Evolutionary conservation across 805 yeast genomes (phyloP), one percentile per base, ranked within the genome.

Genomic region (Nakazawaea sp.): DNA sequence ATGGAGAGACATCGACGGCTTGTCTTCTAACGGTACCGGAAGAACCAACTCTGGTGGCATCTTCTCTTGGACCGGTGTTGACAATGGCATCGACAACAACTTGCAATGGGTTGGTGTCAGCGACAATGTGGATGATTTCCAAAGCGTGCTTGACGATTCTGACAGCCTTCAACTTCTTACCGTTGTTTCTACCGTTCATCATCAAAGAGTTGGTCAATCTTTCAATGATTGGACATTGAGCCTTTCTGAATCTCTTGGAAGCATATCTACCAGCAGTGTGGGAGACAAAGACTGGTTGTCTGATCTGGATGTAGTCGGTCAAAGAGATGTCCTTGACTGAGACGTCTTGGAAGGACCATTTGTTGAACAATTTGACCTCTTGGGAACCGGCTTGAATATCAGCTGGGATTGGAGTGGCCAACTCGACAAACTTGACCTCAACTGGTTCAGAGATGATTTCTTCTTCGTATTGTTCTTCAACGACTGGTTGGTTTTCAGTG

Each of bases 121-220:
- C 88, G 66, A 94, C 81, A 55, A 92, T 89, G 80, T 81, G 68
- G 72, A 92, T 81, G 79, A 92, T 92, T 73, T 92, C 99, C 66
- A 92, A 76, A 59, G 99, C 90, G 81, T 92, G 98, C 81, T 94
- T 86, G 70, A 92, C 88, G 69, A 92, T 92, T 84, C 97, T 89
- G 59, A 92, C 97, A 61, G 99, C 98, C 85, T 90, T 89, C 72
- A 94, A 86, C 79, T 92, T 92, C 83, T 92, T 92, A 82, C 99
- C 99, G 84, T 94, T 92, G 94, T 92, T 92, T 81, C 97, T 90
- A 79, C 99, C 99, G 84, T 92, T 89, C 98, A 92, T 92, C 98
- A 92, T 92, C 68, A 92, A 79, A 51, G 98, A 84, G 90, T 92
- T 90, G 74, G 97, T 90, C 70, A 92, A 80, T 81, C 99, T 90